These are phyloP conservation scores for Nyctanthes arbortristis DNA, from an alignment of 257 asterid species.

Conservation along the genomic window DNA sequence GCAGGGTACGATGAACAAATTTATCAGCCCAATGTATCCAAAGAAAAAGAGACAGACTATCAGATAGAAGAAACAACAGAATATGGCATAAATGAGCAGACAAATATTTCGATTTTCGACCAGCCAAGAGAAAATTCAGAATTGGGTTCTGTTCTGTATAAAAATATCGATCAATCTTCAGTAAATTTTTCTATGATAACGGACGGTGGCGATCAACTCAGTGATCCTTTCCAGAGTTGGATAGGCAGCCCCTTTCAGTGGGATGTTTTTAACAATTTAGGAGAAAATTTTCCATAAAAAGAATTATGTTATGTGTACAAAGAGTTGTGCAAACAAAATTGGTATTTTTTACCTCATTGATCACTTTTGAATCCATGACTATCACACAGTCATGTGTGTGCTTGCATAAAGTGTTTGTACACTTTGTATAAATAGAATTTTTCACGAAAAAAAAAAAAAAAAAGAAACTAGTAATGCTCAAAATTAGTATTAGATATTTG, in stretches of 20 bases:
- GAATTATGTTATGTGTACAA: too few relatives aligned
- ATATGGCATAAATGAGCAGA: slow-evolving; percentile 8
- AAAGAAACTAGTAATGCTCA: too few relatives aligned
- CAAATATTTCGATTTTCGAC: slow-evolving; percentile 5
- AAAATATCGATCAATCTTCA: background rate
- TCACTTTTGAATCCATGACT: too few relatives aligned
- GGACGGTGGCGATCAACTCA: background rate
- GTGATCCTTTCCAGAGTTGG: slow-evolving; percentile 53
- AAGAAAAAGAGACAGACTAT: slow-evolving; percentile 14
- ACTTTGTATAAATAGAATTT: too few relatives aligned
- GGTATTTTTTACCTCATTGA: too few relatives aligned
- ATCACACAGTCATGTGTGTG: too few relatives aligned
- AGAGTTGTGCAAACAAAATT: too few relatives aligned
- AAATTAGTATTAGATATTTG: too few relatives aligned
- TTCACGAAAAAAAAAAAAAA: too few relatives aligned
- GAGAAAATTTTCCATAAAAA: slow-evolving; percentile 42
- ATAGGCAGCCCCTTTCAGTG: slow-evolving; percentile 57
- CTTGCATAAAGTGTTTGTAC: too few relatives aligned
- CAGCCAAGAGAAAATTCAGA: slow-evolving; percentile 13
- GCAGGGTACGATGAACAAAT: slow-evolving; percentile 26
- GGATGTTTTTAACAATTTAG: slow-evolving; percentile 53
- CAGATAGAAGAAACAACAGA: slow-evolving; percentile 20
- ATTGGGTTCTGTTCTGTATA: slow-evolving; percentile 11
- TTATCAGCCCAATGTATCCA: slow-evolving; percentile 17
- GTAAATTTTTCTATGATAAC: slow-evolving; percentile 6